Evolutionary conservation across 768 basidiomycete species (phyloP).

Genomic region (Boletus tomentosulus): DNA sequence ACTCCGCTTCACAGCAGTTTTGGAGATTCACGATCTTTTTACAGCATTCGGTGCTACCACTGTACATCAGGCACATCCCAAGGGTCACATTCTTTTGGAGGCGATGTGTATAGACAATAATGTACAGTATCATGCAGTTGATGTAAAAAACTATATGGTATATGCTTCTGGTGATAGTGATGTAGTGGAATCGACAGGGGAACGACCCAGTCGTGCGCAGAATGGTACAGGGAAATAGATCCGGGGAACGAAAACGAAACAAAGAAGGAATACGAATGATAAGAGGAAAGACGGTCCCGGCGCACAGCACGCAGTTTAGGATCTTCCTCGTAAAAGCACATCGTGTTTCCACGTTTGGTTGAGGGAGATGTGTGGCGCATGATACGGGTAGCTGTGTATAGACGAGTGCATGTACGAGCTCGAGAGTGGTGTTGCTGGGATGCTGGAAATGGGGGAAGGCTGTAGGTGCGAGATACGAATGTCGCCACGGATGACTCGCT

Average conservation of each 20-base stretch:
- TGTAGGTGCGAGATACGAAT: constrained; percentile 29
- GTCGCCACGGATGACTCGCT: constrained; percentile 31
- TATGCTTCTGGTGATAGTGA: constrained; percentile 28
- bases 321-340: constrained; percentile 35
- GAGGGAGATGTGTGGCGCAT: constrained; percentile 34
- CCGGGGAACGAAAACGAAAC: constrained; percentile 15
- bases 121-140: constrained; percentile 32
- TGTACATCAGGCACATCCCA: constrained; percentile 26
- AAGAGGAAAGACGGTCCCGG: constrained; percentile 1
- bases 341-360: constrained; percentile 48
- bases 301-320: constrained; percentile 14
- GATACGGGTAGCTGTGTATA: constrained; percentile 39
- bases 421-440: constrained; percentile 29
- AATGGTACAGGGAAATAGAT: constrained; percentile 23
- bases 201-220: constrained; percentile 2
- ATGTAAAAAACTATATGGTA: constrained; percentile 27
- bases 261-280: constrained; percentile 2
- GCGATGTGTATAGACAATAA: constrained; percentile 28
- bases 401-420: constrained; percentile 41
- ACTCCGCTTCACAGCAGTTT: constrained; percentile 5
- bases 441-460: constrained; percentile 29
- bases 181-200: constrained; percentile 9
- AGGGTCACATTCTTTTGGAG: constrained; percentile 7
- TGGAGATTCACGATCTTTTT: neutral
- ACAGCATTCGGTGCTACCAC: neutral